phyloP scores from a whole-genome alignment of 2,329 filamentous ascomycete genomes.

The Arthroderma sp. region DNA sequence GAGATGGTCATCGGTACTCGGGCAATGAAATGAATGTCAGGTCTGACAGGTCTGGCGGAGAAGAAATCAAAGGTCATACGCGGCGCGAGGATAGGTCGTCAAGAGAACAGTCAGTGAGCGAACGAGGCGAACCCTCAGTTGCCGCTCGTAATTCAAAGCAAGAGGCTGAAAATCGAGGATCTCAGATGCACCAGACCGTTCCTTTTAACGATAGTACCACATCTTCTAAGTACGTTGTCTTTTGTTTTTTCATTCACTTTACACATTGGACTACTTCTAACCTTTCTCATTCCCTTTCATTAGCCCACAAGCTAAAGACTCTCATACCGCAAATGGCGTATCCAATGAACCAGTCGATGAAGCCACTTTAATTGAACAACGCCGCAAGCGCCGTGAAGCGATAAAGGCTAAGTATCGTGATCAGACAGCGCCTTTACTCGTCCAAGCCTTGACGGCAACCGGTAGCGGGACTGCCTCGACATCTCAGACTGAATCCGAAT shows the following conservation, averaged over 20 bases:
- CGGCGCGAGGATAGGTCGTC: slow-evolving; percentile 33
- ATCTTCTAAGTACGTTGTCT: slow-evolving; percentile 31
- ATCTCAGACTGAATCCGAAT: no score
- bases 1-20: slow-evolving; percentile 26
- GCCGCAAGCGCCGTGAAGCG: slow-evolving; percentile 70
- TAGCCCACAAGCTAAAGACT: slow-evolving; percentile 11
- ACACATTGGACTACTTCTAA: slow-evolving; percentile 8
- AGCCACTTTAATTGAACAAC: slow-evolving; percentile 70
- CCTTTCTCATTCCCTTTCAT: slow-evolving; percentile 2
- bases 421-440: slow-evolving; percentile 57
- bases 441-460: slow-evolving; percentile 54
- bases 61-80: slow-evolving; percentile 1
- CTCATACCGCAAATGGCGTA: slow-evolving; percentile 19
- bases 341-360: slow-evolving; percentile 58
- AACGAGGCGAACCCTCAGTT: slow-evolving; percentile 48
- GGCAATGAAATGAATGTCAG: slow-evolving; percentile 22
- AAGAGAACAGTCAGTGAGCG: slow-evolving; percentile 50
- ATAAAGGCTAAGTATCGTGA: slow-evolving; percentile 68
- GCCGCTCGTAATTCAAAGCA: slow-evolving; percentile 46
- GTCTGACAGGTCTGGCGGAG: slow-evolving; percentile 12
- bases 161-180: slow-evolving; percentile 57
- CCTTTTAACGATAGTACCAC: slow-evolving; percentile 20
- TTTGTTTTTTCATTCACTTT: background rate
- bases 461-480: slow-evolving; percentile 31
- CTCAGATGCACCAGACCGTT: slow-evolving; percentile 41